phyloP scores from a whole-genome alignment of 169 alveolate genomes.

The Eimeria falciformis region DNA sequence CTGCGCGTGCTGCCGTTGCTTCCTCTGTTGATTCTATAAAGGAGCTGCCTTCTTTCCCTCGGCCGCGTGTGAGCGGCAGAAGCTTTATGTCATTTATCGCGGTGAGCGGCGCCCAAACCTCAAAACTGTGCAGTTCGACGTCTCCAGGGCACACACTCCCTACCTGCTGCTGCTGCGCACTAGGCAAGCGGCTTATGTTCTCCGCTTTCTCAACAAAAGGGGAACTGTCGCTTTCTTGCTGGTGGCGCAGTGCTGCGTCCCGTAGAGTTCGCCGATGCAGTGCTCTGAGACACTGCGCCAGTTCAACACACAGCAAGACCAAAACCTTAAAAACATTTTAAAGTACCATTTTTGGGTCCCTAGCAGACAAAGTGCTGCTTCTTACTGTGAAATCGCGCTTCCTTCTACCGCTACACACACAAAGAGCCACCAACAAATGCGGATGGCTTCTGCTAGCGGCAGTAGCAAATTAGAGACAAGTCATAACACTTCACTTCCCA shows the following conservation, averaged over 20 bases:
- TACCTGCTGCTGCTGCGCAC: constrained; percentile 1
- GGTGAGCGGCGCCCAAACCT: constrained; percentile 52
- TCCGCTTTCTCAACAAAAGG: background rate
- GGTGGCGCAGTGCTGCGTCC: constrained; percentile 7
- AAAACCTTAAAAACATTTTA: background rate
- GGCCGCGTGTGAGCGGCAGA: background rate
- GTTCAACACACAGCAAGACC: background rate
- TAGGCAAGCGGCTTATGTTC: background rate
- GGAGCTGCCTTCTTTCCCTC: background rate
- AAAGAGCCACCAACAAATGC: no score
- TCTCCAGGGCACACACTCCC: constrained; percentile 21
- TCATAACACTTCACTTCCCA: no score
- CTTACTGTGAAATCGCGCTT: no score
- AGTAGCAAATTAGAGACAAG: no score
- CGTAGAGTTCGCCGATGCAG: constrained; percentile 59
- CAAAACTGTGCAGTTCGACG: constrained; percentile 52
- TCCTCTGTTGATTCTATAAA: background rate
- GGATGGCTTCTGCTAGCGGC: no score
- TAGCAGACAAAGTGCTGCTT: no score
- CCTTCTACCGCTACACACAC: no score
- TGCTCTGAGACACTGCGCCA: constrained; percentile 43
- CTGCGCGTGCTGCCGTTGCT: background rate
- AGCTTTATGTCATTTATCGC: background rate
- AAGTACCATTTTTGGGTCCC: background rate
- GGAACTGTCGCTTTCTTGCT: constrained; percentile 17